Base-by-base conservation (phyloP, 2,329 filamentous ascomycete species). In the Thelonectria blattea region DNA sequence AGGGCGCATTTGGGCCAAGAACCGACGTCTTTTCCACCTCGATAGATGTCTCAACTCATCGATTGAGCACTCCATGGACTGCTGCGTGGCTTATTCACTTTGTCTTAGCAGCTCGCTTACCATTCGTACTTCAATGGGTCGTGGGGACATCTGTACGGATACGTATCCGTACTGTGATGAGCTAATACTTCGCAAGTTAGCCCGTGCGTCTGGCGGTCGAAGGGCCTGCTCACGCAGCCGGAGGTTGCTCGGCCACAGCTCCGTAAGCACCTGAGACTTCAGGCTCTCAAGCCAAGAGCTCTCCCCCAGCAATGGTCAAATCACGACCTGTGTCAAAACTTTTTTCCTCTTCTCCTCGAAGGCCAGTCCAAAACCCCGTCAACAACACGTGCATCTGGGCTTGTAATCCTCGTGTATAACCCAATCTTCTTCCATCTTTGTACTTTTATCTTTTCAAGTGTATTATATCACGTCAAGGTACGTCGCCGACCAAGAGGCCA, bases 221-320 rank as follows among this genome's bases (percentile, higher is more conserved):
- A 34, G 4, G 12, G 11, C 34, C 34, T 45, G 30, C 27, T 52
- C 32, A n/a, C 17, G 42, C 34, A 18, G 42, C 22, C 42, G 24
- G 37, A 18, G 37, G 45, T 39, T 27, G 43, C 30, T 32, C 39
- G 15, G 24, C 32, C 30, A n/a, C 20, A 24, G 45, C 24, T 27
- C 49, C 50, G 42, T 68, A 61, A 58, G 63, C 69, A 73, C 74
- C 72, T 75, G 70, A 76, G 67, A 74, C 68, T 71, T 75, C 72
- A 75, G 74, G 73, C 74, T 64, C 59, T 63, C 68, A 72, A 58
- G 56, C 47, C 58, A 52, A 8, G 55, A 57, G 24, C 39, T 45
- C 45, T 56, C 56, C 54, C 46, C 48, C n/a, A n/a, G n/a, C 62
- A 61, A 61, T 51, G 58, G 50, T 53, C 55, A 32, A 53, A 56